Conservation (phyloP, 2,329 filamentous ascomycete genomes). For the Aspergillus tubingensis region DNA sequence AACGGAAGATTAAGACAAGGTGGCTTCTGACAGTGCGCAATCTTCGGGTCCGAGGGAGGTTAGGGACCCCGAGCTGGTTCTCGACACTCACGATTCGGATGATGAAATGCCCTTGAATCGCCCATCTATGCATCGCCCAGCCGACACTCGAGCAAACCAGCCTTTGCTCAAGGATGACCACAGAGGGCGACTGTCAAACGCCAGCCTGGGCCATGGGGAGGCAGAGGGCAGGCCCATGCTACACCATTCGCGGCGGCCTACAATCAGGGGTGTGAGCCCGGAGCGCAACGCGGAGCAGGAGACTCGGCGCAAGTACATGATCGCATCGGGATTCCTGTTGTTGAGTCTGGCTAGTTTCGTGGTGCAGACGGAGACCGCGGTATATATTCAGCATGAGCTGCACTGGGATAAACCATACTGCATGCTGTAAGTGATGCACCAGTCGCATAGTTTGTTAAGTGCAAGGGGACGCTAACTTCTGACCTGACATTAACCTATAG, state of each 20-base stretch:
- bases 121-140: constrained; percentile 51
- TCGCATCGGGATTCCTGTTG: constrained; percentile 79
- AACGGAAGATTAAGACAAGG: constrained; percentile 23
- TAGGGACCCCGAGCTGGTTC: constrained; percentile 37
- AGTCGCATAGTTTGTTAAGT: neutral
- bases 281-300: constrained; percentile 62
- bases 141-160: constrained; percentile 52
- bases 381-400: constrained; percentile 89
- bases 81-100: constrained; percentile 42
- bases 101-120: constrained; percentile 50
- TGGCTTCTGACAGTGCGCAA: constrained; percentile 35
- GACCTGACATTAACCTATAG: constrained; percentile 36
- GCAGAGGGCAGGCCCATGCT: constrained; percentile 42
- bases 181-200: constrained; percentile 39
- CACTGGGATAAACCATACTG: constrained; percentile 99
- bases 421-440: constrained; percentile 72
- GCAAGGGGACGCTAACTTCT: neutral
- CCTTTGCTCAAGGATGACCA: constrained; percentile 57
- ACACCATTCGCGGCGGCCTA: constrained; percentile 59
- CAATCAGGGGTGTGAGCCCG: constrained; percentile 78
- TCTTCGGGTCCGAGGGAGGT: constrained; percentile 26
- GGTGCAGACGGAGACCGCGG: constrained; percentile 91
- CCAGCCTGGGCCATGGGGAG: constrained; percentile 30
- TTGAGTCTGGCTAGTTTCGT: constrained; percentile 86
- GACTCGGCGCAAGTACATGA: constrained; percentile 80